Conservation (phyloP, 1,284 basidiomycete genomes). For the Cutaneotrichosporon sp. region DNA sequence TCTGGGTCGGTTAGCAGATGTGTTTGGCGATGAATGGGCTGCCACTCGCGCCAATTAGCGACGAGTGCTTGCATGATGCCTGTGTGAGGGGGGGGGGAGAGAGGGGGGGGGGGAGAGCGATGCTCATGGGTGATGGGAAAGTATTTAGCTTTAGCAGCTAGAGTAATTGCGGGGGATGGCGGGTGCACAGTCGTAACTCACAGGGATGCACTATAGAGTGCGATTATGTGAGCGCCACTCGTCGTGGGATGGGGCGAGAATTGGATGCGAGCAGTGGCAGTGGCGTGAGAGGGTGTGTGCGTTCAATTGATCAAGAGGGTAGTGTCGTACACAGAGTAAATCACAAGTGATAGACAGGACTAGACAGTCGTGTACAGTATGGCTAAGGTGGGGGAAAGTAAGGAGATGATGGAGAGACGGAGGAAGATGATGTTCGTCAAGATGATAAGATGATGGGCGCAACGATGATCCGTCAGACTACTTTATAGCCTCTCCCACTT, state of each 20-base stretch:
- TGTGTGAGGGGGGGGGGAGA: background rate
- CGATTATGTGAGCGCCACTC: slow-evolving; percentile 3
- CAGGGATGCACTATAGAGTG: background rate
- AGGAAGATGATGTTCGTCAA: background rate
- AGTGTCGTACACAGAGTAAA: background rate
- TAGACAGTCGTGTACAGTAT: background rate
- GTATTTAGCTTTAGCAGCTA: background rate
- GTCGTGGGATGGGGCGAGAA: slow-evolving; percentile 1
- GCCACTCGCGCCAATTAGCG: slow-evolving; percentile 1
- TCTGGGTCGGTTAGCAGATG: background rate
- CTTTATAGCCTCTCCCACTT: background rate
- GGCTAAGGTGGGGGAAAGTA: background rate
- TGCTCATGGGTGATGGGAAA: background rate
- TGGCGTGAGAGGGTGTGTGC: background rate
- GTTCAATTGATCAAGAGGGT: background rate
- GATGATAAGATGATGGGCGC: background rate
- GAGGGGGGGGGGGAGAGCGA: background rate
- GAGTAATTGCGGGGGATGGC: background rate
- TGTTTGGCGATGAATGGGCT: background rate
- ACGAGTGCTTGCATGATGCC: background rate
- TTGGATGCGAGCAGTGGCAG: background rate
- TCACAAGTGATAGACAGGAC: background rate
- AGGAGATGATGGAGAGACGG: background rate
- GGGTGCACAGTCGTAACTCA: background rate
- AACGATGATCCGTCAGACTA: background rate